phyloP scores from a whole-genome alignment of 2,329 filamentous ascomycete species.

The Penicillium sp. region DNA sequence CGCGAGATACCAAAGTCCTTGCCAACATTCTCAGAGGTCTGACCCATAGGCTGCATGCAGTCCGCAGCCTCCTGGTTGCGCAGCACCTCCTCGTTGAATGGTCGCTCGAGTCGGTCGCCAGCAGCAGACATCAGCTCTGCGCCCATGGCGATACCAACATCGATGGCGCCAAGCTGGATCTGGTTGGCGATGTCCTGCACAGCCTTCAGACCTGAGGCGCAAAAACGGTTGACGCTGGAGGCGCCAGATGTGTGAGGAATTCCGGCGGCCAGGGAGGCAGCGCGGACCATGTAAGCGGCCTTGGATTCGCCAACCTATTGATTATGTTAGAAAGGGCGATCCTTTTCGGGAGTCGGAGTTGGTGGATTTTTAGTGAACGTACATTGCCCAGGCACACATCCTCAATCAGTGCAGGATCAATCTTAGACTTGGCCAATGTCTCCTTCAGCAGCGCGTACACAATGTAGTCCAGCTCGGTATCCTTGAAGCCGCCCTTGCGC shows the following conservation, averaged over 20 bases:
- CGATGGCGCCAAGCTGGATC: slow-evolving; percentile 77
- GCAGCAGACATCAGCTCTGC: slow-evolving; percentile 83
- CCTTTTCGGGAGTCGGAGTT: too few relatives aligned
- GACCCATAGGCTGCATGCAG: slow-evolving; percentile 95
- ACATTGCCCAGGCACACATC: slow-evolving; percentile 94
- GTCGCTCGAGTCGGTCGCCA: slow-evolving; percentile 68
- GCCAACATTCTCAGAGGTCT: slow-evolving; percentile 95
- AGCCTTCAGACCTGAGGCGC: slow-evolving; percentile 92
- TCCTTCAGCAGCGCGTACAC: slow-evolving; percentile 80
- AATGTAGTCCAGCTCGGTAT: slow-evolving; percentile 85
- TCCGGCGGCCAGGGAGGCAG: slow-evolving; percentile 84
- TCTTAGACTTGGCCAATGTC: slow-evolving; percentile 67
- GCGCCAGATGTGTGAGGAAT: slow-evolving; percentile 87
- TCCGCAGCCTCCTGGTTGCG: slow-evolving; percentile 76
- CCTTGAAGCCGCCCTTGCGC: slow-evolving; percentile 91
- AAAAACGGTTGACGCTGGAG: slow-evolving; percentile 90
- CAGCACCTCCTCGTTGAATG: slow-evolving; percentile 77
- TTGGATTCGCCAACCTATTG: slow-evolving; percentile 75
- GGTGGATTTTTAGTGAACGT: slow-evolving; percentile 32
- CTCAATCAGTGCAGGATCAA: slow-evolving; percentile 80
- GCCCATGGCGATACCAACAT: slow-evolving; percentile 82
- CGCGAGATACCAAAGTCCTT: slow-evolving; percentile 83
- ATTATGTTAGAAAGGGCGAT: background rate
- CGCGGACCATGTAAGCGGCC: slow-evolving; percentile 87
- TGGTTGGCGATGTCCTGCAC: slow-evolving; percentile 92